Base-by-base conservation (phyloP, 345 rosid genomes). In the Odontarrhena argentea region DNA sequence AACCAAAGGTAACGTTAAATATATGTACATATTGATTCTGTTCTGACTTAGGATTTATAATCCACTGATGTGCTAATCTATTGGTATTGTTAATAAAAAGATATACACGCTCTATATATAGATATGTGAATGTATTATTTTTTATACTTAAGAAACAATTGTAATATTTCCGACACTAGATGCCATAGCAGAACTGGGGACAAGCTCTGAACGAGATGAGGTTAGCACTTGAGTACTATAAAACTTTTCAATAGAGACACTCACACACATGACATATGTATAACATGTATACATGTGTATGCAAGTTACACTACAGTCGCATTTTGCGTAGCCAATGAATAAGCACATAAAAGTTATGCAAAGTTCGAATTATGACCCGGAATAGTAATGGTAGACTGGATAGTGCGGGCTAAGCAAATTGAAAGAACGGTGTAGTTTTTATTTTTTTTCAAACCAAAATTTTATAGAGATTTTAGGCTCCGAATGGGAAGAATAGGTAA, bases 201-300 rank as follows among this genome's bases (percentile, higher is more conserved):
- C 85, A 84, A 63, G 34, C 53, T 80, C 84, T 88, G 87, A 57
- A 63, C 50, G 48, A 40, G 62, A 60, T 78, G 84, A 83, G 60
- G 91, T 77, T 64, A 76, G 84, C 79, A 68, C 75, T 77, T 74
- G 82, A 63, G 74, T 71, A 60, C 61, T 43, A 66, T 35, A 66
- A 60, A 52, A 44, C 56, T 66, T 58, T 52, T 60, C 15, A 66
- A 24, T 52, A 59, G 71, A 56, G 60, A 24, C 48, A 40, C 34
- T 57, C 53, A 38, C 7, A 15, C 6, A 47, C 12, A 47, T 32
- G 36, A 38, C 7, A 18, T 24, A 49, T 59, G 48, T 50, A 9
- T 12, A 10, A 48, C 22, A 10, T 49, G 14, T 6, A 34, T 37
- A 9, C 18, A 30, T n/a, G 42, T 30, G 32, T 14, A 26, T 14